Percentiles rank a stretch among this genome's conserved stretches.
Evolutionary conservation across 495 filamentous ascomycete species (phyloP).

Genomic region (Penicillium cataractarum): DNA sequence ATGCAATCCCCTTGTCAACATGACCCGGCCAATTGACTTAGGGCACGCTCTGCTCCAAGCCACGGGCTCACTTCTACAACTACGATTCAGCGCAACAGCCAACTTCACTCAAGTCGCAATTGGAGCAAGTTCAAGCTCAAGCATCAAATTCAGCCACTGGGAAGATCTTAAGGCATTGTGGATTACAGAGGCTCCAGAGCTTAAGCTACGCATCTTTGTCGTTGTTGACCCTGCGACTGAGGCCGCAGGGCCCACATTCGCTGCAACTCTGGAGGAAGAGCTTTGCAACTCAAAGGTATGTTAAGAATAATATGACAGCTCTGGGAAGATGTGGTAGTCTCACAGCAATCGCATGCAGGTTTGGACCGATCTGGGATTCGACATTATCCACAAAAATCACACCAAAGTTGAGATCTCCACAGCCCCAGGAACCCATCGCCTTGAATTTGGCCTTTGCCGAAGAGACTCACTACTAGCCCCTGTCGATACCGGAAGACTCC

Average conservation of each 20-base stretch:
- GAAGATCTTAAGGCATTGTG: conserved; percentile 24
- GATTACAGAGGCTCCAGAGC: conserved; percentile 37
- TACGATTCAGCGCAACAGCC: conserved; percentile 20
- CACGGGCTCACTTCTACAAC: conserved; percentile 16
- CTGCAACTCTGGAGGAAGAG: conserved; percentile 24
- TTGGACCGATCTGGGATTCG: conserved; percentile 41
- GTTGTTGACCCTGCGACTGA: neutral
- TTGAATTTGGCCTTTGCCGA: conserved; percentile 35
- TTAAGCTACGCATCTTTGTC: conserved; percentile 31
- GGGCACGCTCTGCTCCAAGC: conserved; percentile 18
- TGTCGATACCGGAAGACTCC: conserved; percentile 17
- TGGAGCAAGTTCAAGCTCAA: neutral
- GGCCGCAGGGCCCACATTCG: conserved; percentile 13
- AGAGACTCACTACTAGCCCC: neutral
- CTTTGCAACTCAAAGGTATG: conserved; percentile 36
- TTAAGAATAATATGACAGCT: neutral
- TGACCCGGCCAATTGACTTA: conserved; percentile 25
- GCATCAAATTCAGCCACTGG: conserved; percentile 5
- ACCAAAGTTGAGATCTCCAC: neutral
- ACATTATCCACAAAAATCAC: conserved; percentile 27
- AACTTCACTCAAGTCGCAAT: conserved; percentile 2
- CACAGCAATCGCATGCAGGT: conserved; percentile 22
- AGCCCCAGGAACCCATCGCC: conserved; percentile 6
- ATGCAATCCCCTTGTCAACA: conserved; percentile 1
- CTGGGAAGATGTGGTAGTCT: neutral